A percentile compares a stretch with the other conserved stretches of the same genome.
These are phyloP conservation scores for Fraxinus paxiana DNA, from an alignment of 305 asterid genomes.

Conservation along the genomic window DNA sequence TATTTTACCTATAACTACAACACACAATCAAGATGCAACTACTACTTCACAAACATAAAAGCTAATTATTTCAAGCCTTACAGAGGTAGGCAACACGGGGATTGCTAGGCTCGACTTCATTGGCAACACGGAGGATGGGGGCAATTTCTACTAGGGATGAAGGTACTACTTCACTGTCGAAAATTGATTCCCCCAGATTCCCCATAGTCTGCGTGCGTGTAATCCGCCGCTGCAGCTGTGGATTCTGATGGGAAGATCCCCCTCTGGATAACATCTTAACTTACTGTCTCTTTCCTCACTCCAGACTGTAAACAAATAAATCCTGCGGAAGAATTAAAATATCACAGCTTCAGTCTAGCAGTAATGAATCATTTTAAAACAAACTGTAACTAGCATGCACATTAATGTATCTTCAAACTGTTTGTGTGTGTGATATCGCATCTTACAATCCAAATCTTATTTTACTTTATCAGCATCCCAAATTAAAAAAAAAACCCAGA, in stretches of 20 bases:
- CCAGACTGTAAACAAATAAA: slow-evolving; percentile 11
- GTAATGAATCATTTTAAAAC: background rate
- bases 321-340: slow-evolving; percentile 15
- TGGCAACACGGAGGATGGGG: slow-evolving; percentile 98
- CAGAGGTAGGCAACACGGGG: slow-evolving; percentile 96
- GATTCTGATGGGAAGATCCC: slow-evolving; percentile 61
- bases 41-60: background rate
- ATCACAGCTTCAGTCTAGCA: background rate
- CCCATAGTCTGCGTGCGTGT: slow-evolving; percentile 89
- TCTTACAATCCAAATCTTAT: no score
- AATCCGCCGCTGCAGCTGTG: slow-evolving; percentile 75
- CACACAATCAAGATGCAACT: background rate
- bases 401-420: background rate
- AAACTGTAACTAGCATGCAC: background rate
- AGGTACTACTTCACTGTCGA: slow-evolving; percentile 98
- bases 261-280: slow-evolving; percentile 62
- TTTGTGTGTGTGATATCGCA: background rate
- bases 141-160: slow-evolving; percentile 94
- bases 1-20: background rate
- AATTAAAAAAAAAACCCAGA: background rate
- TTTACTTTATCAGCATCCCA: slow-evolving; percentile 6
- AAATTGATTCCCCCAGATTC: slow-evolving; percentile 76
- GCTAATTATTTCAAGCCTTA: slow-evolving; percentile 34
- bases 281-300: slow-evolving; percentile 24
- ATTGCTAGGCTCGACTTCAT: slow-evolving; percentile 97